Base-by-base conservation (phyloP, 345 rosid genomes). In the Aquilaria sinensis region DNA sequence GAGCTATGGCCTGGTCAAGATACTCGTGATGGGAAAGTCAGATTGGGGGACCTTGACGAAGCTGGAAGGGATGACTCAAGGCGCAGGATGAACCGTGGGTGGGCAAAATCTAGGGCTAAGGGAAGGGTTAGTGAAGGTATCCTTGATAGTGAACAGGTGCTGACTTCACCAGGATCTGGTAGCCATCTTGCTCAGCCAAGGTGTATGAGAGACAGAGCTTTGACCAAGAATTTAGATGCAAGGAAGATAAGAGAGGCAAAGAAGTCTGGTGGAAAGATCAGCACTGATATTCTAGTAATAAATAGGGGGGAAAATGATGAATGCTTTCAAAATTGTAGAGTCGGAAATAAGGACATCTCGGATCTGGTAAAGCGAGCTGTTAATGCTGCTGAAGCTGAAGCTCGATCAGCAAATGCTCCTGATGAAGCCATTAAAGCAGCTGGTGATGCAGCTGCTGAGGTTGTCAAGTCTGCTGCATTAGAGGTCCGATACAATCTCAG, bases 371-470 rank as follows among this genome's bases (percentile, higher is more conserved):
- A 74, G 81, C 75, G 78, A 63, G 99, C 99, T 9, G 87, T 94
- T 55, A 78, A 80, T 69, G 88, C 99, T 76, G 99, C 99, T 67
- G 99, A 90, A 74, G 81, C 87, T 14, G 99, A 94, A 87, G 99
- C 99, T 58, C 80, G 85, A 78, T 82, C 87, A 61, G 96, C 88
- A 65, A 80, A 82, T 76, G 97, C 91, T 56, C 90, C 96, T 56
- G 66, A 59, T 32, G 99, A 87, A 70, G 99, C 99, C 54, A 74
- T 86, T 69, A 90, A 77, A 78, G 99, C 99, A 65, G 99, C 89
- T 16, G 86, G 96, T 9, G 96, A 92, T 55, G 86, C 89, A 56
- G 97, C 99, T 56, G 97, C 99, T 67, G 97, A 94, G 78, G 91
- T 86, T 71, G 99, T 94, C 64, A 94, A 84, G 74, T 86, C 83